A percentile compares a stretch with the other conserved stretches of the same genome.
Evolutionary conservation across 305 asterid genomes (phyloP).

Genomic region (Nicotiana rustica): DNA sequence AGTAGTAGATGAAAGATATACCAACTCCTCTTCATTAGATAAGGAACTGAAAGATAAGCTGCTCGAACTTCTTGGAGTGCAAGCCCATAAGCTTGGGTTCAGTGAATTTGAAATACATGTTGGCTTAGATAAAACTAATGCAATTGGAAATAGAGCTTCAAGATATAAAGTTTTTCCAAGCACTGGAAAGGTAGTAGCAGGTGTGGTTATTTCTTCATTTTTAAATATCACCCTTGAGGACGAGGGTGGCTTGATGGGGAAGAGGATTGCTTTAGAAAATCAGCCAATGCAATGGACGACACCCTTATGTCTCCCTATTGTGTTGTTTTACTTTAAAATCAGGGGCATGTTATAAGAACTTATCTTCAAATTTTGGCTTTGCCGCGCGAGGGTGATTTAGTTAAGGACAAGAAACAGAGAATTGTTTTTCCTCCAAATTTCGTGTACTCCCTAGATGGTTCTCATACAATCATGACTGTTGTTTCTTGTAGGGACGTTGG

Average conservation of each 20-base stretch:
- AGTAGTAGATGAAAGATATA: no score
- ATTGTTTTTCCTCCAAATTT: constrained; percentile 96
- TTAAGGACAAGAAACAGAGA: constrained; percentile 81
- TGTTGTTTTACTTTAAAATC: constrained; percentile 82
- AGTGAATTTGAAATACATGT: no score
- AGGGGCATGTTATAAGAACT: constrained; percentile 75
- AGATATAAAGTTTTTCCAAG: no score
- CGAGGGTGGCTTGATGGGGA: neutral
- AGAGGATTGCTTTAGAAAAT: constrained; percentile 74
- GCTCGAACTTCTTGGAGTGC: neutral
- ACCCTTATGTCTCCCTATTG: constrained; percentile 92
- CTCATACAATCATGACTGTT: constrained; percentile 98
- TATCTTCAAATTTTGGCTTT: constrained; percentile 89
- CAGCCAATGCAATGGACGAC: constrained; percentile 88
- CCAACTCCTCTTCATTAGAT: no score
- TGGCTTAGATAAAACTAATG: no score
- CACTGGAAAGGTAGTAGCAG: no score
- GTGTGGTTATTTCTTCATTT: no score
- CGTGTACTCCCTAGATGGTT: constrained; percentile 91
- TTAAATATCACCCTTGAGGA: constrained; percentile 47
- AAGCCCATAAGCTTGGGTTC: neutral
- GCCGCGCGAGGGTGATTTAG: constrained; percentile 74
- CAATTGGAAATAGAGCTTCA: constrained; percentile 10
- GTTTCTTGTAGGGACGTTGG: constrained; percentile 90
- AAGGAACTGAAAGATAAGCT: no score